Evolutionary conservation across 352 stramenopile genomes (phyloP).

Genomic region (Halophytophthora batemanensis): DNA sequence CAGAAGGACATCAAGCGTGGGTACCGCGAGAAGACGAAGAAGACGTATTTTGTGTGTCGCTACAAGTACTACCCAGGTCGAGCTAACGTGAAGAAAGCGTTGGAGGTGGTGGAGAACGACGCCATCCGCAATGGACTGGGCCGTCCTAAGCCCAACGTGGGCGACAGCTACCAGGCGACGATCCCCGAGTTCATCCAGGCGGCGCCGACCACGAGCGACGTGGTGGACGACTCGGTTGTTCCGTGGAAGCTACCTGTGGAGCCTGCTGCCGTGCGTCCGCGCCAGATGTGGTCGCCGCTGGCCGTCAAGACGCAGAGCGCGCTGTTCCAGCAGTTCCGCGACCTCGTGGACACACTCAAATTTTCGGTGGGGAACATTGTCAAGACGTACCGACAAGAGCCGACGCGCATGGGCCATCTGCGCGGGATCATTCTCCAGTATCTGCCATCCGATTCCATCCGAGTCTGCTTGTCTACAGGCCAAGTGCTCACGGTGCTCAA

Average conservation of each 20-base stretch:
- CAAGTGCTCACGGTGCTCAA: slow-evolving; percentile 42
- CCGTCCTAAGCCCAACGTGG: slow-evolving; percentile 66
- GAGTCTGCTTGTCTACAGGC: slow-evolving; percentile 61
- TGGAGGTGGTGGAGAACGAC: slow-evolving; percentile 64
- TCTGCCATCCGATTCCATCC: slow-evolving; percentile 34
- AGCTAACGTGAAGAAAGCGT: slow-evolving; percentile 56
- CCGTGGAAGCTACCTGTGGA: slow-evolving; percentile 30
- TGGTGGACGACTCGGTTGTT: slow-evolving; percentile 18
- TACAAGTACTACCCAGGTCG: slow-evolving; percentile 82
- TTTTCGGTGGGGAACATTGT: slow-evolving; percentile 73
- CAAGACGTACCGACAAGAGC: slow-evolving; percentile 41
- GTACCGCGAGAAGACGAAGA: slow-evolving; percentile 57
- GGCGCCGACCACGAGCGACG: slow-evolving; percentile 7
- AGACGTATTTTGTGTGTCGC: slow-evolving; percentile 68
- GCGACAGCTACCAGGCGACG: slow-evolving; percentile 49
- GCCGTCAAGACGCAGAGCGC: slow-evolving; percentile 39
- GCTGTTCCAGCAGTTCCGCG: slow-evolving; percentile 53
- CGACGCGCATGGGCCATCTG: slow-evolving; percentile 44
- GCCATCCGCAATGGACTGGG: slow-evolving; percentile 67
- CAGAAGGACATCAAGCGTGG: slow-evolving; percentile 66
- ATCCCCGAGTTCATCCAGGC: slow-evolving; percentile 42
- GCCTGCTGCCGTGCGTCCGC: slow-evolving; percentile 17
- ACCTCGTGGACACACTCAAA: slow-evolving; percentile 50
- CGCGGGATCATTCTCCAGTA: slow-evolving; percentile 65
- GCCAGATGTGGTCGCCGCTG: slow-evolving; percentile 70